Conservation (phyloP, 2,329 filamentous ascomycete species). For the Aspergillus costaricaensis region DNA sequence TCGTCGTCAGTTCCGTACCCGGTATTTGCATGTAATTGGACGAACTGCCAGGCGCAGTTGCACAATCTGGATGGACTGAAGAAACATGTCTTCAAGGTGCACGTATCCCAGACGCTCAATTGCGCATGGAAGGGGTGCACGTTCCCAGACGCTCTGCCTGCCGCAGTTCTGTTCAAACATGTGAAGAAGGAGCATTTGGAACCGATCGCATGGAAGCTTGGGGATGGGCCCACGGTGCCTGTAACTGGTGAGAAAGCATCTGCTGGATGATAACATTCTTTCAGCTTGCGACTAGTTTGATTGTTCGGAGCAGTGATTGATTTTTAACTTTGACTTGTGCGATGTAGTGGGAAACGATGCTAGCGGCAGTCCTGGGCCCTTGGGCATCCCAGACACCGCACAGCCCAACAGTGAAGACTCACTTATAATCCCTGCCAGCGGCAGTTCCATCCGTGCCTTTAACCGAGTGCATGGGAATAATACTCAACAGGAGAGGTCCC, state of each 20-base stretch:
- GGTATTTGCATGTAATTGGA: constrained; percentile 62
- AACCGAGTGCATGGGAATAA: constrained; percentile 46
- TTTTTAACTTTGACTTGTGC: constrained; percentile 9
- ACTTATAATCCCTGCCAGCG: constrained; percentile 41
- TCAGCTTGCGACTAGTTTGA: constrained; percentile 5
- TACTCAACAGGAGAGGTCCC: constrained; percentile 49
- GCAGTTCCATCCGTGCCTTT: constrained; percentile 40
- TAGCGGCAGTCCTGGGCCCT: constrained; percentile 25
- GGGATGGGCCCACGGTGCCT: constrained; percentile 60
- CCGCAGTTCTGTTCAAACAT: constrained; percentile 52
- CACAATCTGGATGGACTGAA: constrained; percentile 63
- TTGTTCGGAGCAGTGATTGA: constrained; percentile 16
- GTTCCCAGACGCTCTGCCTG: constrained; percentile 22
- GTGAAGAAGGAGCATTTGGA: constrained; percentile 55
- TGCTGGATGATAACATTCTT: constrained; percentile 27
- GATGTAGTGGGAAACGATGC: constrained; percentile 20
- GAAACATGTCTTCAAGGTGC: constrained; percentile 60
- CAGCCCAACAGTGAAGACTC: constrained; percentile 30
- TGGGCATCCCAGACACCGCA: constrained; percentile 49
- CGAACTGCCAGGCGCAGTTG: constrained; percentile 57
- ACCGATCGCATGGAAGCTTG: constrained; percentile 57
- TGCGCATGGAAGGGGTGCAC: constrained; percentile 32
- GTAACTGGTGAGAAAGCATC: constrained; percentile 55
- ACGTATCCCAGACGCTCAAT: constrained; percentile 40
- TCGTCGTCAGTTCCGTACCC: constrained; percentile 26